phyloP scores from a whole-genome alignment of 2,329 filamentous ascomycete genomes.

The Colletotrichum sp. region DNA sequence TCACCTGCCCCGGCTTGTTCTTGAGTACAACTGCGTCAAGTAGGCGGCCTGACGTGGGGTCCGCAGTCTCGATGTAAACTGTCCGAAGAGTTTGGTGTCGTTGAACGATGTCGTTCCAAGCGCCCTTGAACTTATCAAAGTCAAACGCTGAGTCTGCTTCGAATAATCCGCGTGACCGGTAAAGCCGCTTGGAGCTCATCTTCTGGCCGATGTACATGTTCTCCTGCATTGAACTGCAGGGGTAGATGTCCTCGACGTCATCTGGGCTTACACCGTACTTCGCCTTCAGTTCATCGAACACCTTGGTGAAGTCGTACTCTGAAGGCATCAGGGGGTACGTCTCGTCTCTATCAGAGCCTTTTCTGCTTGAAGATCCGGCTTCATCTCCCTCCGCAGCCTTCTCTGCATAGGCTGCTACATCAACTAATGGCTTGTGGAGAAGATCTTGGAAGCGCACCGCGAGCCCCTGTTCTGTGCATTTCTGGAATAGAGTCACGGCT shows the following conservation, averaged over 20 bases:
- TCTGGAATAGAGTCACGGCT: background rate
- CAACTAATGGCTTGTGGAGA: background rate
- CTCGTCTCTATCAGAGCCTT: background rate
- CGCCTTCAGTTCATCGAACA: background rate
- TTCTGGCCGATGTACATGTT: constrained; percentile 38
- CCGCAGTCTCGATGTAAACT: background rate
- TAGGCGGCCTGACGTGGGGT: background rate
- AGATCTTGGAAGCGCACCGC: constrained; percentile 5
- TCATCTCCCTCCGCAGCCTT: background rate
- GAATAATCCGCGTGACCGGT: constrained; percentile 25
- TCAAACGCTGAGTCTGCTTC: background rate
- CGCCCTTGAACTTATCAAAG: background rate
- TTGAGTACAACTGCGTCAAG: constrained; percentile 16
- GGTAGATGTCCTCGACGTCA: constrained; percentile 36
- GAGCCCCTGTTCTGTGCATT: constrained; percentile 7
- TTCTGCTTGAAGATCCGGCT: background rate
- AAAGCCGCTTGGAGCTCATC: constrained; percentile 27
- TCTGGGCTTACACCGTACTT: background rate
- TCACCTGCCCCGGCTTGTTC: background rate
- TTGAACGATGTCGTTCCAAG: constrained; percentile 9
- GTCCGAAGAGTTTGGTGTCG: constrained; percentile 21
- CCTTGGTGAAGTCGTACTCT: background rate
- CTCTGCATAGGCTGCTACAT: background rate
- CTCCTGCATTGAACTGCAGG: constrained; percentile 42
- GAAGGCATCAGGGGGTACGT: background rate